Evolutionary conservation across 2,329 filamentous ascomycete genomes (phyloP).

Genomic region (Fusarium equiseti): DNA sequence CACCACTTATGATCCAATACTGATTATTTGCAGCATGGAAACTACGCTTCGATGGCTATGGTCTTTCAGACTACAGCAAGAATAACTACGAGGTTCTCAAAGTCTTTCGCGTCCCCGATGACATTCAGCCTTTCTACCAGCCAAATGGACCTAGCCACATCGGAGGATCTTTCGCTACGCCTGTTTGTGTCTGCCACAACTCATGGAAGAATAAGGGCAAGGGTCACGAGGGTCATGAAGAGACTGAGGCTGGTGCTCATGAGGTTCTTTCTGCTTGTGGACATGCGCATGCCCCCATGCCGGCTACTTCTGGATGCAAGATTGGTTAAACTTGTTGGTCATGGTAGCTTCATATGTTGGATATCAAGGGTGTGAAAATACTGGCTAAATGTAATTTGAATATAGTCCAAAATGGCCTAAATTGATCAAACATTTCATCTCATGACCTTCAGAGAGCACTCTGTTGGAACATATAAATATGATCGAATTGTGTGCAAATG

Average conservation of each 20-base stretch:
- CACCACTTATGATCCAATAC: too few relatives aligned
- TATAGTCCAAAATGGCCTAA: accelerated
- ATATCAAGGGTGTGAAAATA: background rate
- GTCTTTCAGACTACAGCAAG: conserved; percentile 14
- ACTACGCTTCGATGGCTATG: conserved; percentile 29
- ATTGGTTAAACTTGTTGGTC: background rate
- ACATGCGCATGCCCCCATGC: background rate
- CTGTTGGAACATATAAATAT: too few relatives aligned
- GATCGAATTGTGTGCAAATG: too few relatives aligned
- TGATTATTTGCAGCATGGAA: conserved; percentile 17
- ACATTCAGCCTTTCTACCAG: conserved; percentile 18
- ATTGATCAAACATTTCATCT: background rate
- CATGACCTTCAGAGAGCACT: too few relatives aligned
- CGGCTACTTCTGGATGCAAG: background rate
- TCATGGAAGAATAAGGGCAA: background rate
- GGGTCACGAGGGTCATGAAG: background rate
- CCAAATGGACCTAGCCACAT: background rate
- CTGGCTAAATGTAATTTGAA: background rate
- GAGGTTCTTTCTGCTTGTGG: background rate
- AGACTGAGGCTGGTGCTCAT: background rate
- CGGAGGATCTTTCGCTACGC: conserved; percentile 16
- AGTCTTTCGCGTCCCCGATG: background rate
- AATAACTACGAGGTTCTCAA: background rate
- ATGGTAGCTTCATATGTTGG: background rate
- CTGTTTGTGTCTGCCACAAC: background rate